Conservation (phyloP, 2,329 filamentous ascomycete genomes). For the Diplodia intermedia region DNA sequence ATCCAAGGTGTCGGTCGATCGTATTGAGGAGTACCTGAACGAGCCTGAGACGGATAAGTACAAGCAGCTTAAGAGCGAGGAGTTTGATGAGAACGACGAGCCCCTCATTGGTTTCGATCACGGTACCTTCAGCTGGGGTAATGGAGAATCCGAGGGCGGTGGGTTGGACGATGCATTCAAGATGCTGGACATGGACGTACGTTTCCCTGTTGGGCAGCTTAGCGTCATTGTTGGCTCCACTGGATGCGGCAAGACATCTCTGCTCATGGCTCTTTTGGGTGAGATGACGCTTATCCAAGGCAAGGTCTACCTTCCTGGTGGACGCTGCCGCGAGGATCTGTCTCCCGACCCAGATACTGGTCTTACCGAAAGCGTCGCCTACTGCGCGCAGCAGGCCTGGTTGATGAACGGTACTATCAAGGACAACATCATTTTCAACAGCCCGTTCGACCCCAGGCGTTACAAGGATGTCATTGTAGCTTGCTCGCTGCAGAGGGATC, state of each 20-base stretch:
- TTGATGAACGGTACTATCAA: slow-evolving; percentile 94
- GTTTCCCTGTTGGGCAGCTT: slow-evolving; percentile 83
- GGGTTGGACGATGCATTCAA: slow-evolving; percentile 71
- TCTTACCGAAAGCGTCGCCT: slow-evolving; percentile 89
- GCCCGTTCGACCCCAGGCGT: slow-evolving; percentile 77
- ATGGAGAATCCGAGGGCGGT: slow-evolving; percentile 59
- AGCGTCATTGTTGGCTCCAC: slow-evolving; percentile 94
- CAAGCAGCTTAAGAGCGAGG: slow-evolving; percentile 75
- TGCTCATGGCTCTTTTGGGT: slow-evolving; percentile 93
- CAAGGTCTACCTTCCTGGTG: slow-evolving; percentile 83
- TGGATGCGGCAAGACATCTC: slow-evolving; percentile 91
- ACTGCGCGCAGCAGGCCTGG: slow-evolving; percentile 97
- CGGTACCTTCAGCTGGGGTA: slow-evolving; percentile 87
- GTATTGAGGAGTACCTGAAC: slow-evolving; percentile 90
- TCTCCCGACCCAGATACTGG: slow-evolving; percentile 81
- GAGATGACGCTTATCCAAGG: slow-evolving; percentile 92
- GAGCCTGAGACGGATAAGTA: slow-evolving; percentile 98
- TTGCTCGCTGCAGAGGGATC: slow-evolving; percentile 87
- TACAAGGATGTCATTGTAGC: slow-evolving; percentile 90
- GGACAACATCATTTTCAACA: slow-evolving; percentile 93
- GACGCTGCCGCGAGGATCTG: slow-evolving; percentile 83
- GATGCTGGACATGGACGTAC: slow-evolving; percentile 81
- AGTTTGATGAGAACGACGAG: slow-evolving; percentile 71
- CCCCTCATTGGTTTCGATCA: slow-evolving; percentile 83
- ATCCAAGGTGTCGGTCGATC: slow-evolving; percentile 94